Base-by-base conservation (phyloP, 768 basidiomycete species). In the Tricholoma matsutake region DNA sequence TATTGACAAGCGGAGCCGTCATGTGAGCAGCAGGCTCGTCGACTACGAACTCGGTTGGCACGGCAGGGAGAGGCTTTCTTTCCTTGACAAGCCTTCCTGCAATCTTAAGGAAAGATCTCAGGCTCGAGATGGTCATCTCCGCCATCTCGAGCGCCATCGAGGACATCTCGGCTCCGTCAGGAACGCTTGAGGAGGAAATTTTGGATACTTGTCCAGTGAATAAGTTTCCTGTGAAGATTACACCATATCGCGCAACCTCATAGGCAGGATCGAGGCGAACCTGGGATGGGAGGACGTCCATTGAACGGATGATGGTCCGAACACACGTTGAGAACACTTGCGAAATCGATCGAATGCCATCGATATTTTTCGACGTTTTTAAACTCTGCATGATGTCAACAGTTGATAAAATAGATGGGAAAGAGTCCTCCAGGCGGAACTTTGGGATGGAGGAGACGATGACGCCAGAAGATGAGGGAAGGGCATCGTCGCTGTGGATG, bases 381-480 rank as follows among this genome's bases (percentile, higher is more conserved):
- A 73, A 54, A 20, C 52, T 54, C 54, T 61, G 68, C 52, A 80
- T 71, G 55, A 72, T 64, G 0, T 63, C 64, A 20, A 71, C 62
- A 3, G 75, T 67, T 13, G 61, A 59, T 55, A 76, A 52, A 56
- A 80, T 74, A 1, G 76, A 74, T 1, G 78, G 75, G 59, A 76
- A 78, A 6, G 73, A 69, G 39, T 60, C 69, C 25, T 75, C 72
- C 20, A 79, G 67, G 39, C 72, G 60, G 57, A 74, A 76, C 7
- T 52, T 65, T 6, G 64, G 65, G 18, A 58, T 55, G 18, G 68
- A 60, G 52, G 56, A 11, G 5, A 29, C 34, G 51, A 64, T 25
- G 14, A 54, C 51, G 18, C 58, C 53, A 4, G 74, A 71, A 0
- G 67, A 67, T 16, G 74, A 59, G 10, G 70, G 65, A 0, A 63